Base-by-base conservation (phyloP, 75 land plant genomes). In the Cryptomeria japonica region DNA sequence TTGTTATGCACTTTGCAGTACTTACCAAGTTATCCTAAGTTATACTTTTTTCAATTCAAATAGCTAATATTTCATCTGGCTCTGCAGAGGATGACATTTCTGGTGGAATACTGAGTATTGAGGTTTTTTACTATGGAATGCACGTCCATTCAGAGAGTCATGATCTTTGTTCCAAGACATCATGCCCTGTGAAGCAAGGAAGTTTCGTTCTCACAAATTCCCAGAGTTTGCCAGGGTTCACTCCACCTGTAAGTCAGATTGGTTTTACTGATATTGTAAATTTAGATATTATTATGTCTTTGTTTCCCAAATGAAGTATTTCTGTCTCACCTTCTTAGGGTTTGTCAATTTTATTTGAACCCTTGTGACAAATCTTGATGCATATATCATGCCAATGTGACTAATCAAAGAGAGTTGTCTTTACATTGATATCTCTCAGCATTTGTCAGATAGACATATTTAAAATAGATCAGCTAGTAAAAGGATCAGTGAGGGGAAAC, bases 201-300 rank as follows among this genome's bases (percentile, higher is more conserved):
- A 86, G 90, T 39, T 95, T 95, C 88, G 88, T 89, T 14, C 86
- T 95, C 49, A 85, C 90, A n/a, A 95, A 92, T 82, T 73, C 88
- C 53, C 91, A 95, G 85, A 87, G 82, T 55, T 88, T 94, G 49
- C 96, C 95, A 37, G 90, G 91, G 58, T 88, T 86, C 64, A 94
- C 95, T 64, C 95, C 95, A 47, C 92, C 96, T 38, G 96, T 95
- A 89, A 92, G 95, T 91, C 42, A 58, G 38, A 72, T 44, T 80
- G 84, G 31, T 44, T 80, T 80, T 16, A 28, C 49, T 10, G 4
- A 42, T 13, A 42, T 44, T 80, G 9, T 25, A 25, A 42, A 41
- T 41, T 28, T 8, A 80, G 31, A 11, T 34, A 42, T 44, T 80
- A 28, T 44, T 28, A 42, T 80, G 31, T 25, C 46, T 10, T 44